Evolutionary conservation across 2,329 filamentous ascomycete species (phyloP).

Genomic region (Blastomyces percursus): DNA sequence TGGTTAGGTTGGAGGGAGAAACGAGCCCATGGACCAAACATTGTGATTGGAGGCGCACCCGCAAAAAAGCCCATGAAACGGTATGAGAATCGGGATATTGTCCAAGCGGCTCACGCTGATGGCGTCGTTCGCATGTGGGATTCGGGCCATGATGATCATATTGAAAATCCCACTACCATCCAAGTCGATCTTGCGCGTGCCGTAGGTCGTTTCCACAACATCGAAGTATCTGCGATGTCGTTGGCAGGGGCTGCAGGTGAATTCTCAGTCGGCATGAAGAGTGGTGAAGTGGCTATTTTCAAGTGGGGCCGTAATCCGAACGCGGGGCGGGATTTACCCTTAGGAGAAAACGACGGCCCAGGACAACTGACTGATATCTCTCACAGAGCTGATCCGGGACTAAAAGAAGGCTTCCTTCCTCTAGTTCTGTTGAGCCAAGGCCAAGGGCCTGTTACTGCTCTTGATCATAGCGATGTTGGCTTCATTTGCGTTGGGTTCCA

Average conservation of each 20-base stretch:
- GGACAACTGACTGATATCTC: slow-evolving; percentile 66
- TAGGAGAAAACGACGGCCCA: slow-evolving; percentile 45
- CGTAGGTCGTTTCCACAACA: slow-evolving; percentile 62
- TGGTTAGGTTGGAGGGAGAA: slow-evolving; percentile 91
- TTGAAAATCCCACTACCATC: slow-evolving; percentile 71
- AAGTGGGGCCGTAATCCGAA: slow-evolving; percentile 74
- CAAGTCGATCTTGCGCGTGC: slow-evolving; percentile 82
- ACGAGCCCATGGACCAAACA: slow-evolving; percentile 62
- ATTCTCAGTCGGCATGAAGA: slow-evolving; percentile 66
- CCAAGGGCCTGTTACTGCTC: slow-evolving; percentile 65
- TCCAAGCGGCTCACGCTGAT: slow-evolving; percentile 81
- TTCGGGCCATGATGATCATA: slow-evolving; percentile 78
- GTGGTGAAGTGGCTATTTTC: slow-evolving; percentile 79
- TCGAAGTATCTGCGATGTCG: slow-evolving; percentile 68
- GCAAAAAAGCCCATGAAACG: slow-evolving; percentile 58
- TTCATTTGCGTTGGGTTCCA: slow-evolving; percentile 84
- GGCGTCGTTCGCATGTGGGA: slow-evolving; percentile 91
- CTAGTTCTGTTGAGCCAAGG: slow-evolving; percentile 71
- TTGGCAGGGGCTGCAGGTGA: slow-evolving; percentile 74
- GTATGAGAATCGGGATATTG: slow-evolving; percentile 71
- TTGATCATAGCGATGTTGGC: slow-evolving; percentile 82
- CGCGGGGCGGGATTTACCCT: slow-evolving; percentile 51
- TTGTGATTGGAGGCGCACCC: slow-evolving; percentile 70
- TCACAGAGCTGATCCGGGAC: slow-evolving; percentile 55
- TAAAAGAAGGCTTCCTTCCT: slow-evolving; percentile 75